Evolutionary conservation across 2,329 filamentous ascomycete species (phyloP), one percentile per base, ranked within the genome.

Genomic region (Trichoderma oligosporum): DNA sequence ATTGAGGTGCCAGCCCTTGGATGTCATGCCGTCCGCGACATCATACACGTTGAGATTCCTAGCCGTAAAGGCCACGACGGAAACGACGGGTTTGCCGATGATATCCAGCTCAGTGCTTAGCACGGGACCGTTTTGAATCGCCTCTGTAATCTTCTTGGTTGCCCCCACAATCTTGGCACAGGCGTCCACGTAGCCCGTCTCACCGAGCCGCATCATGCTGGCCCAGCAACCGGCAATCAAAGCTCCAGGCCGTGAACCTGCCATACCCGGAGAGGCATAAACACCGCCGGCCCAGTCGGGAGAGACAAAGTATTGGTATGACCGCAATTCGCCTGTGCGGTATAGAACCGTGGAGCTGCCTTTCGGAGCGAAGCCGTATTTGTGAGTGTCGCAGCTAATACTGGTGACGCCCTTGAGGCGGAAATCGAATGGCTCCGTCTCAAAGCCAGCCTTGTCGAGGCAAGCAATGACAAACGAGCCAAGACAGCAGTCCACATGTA

Each of bases 281-380:
- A 99, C 91, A 66, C 94, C 94, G 59, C 94, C 94, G 8, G 88
- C 86, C 94, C 94, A 99, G 74, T 96, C 89, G 6, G 94, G 88
- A 29, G 87, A 90, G 70, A 99, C 87, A 73, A 96, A 99, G 80
- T 99, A 99, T 74, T 99, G 94, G 73, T 96, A 93, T 57, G 85
- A 84, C 64, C 94, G 85, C 63, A 95, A 82, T 45, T 82, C 76
- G 31, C 86, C 82, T 44, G 85, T 88, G 65, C 94, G 90, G 80
- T 99, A 99, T 39, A 99, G 81, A 12, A 96, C 81, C 1, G 91
- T 94, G 52, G 88, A 94, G 80, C 96, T 99, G 64, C 94, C 94
- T 77, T 99, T 99, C 53, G 94, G 94, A 1, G 94, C 94, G 70
- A 99, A 99, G 35, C 94, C 94, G 71, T 99, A 99, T 73, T 99